A percentile compares a stretch with the other conserved stretches of the same genome.
phyloP scores from a whole-genome alignment of 495 filamentous ascomycete species.

The Penicillium cataractarum region DNA sequence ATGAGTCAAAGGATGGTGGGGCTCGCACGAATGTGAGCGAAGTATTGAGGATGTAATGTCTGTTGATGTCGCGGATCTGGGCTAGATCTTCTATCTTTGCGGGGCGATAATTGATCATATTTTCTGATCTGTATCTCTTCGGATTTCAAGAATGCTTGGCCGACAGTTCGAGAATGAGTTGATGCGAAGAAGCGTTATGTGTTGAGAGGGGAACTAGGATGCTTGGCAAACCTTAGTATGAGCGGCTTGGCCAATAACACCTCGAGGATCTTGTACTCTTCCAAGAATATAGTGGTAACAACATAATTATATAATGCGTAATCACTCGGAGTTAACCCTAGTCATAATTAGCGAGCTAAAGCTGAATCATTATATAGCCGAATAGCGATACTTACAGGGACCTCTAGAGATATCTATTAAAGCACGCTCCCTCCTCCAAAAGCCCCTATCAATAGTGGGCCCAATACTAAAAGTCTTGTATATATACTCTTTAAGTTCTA shows the following conservation, averaged over 20 bases:
- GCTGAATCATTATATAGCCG: too few species aligned
- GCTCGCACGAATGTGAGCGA: slow-evolving; percentile 31
- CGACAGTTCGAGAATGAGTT: too few species aligned
- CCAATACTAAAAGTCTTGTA: too few species aligned
- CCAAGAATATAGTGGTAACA: background rate
- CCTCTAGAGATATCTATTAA: too few species aligned
- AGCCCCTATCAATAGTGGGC: too few species aligned
- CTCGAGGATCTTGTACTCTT: background rate
- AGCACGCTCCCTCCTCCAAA: too few species aligned
- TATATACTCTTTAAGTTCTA: too few species aligned
- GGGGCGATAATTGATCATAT: slow-evolving; percentile 11
- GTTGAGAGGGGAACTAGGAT: background rate
- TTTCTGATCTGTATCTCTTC: background rate
- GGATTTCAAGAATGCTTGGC: background rate
- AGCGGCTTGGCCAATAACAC: background rate
- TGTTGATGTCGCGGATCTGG: slow-evolving; percentile 34
- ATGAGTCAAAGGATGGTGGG: slow-evolving; percentile 23
- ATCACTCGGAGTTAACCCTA: too few species aligned
- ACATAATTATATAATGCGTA: too few species aligned
- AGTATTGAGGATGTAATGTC: slow-evolving; percentile 35
- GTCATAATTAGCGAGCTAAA: too few species aligned
- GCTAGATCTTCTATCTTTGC: slow-evolving; percentile 27
- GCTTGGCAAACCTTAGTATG: background rate
- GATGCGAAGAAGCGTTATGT: background rate
- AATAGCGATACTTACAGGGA: too few species aligned